A percentile compares a stretch with the other conserved stretches of the same genome.
phyloP scores from a whole-genome alignment of 495 filamentous ascomycete genomes.

The Friedmanniomyces simplex region DNA sequence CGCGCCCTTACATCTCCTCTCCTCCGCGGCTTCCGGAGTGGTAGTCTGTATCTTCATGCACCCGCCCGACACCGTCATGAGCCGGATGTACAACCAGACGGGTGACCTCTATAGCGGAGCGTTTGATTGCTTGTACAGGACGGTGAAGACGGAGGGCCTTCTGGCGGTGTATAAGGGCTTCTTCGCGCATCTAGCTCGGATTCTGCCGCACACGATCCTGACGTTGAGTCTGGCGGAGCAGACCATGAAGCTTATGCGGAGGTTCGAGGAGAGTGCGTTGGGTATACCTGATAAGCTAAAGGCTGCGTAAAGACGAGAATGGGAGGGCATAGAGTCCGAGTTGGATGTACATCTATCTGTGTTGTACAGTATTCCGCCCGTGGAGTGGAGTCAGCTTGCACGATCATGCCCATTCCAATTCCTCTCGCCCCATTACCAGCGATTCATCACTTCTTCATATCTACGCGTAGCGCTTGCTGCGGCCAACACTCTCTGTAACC shows the following conservation, averaged over 20 bases:
- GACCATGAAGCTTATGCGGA: conserved; percentile 82
- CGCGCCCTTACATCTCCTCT: conserved; percentile 75
- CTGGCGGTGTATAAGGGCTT: conserved; percentile 97
- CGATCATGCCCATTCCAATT: no score
- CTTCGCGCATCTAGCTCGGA: conserved; percentile 87
- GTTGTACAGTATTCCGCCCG: no score
- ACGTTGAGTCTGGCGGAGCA: conserved; percentile 92
- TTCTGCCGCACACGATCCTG: conserved; percentile 91
- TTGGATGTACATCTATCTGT: no score
- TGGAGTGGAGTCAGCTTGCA: no score
- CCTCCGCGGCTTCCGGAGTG: conserved; percentile 83
- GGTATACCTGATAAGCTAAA: conserved; percentile 36
- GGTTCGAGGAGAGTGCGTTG: conserved; percentile 60
- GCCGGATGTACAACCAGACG: conserved; percentile 96
- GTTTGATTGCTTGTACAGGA: conserved; percentile 86
- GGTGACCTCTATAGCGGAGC: conserved; percentile 89
- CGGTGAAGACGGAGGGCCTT: conserved; percentile 79
- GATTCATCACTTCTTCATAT: no score
- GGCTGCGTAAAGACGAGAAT: conserved; percentile 5
- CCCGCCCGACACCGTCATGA: conserved; percentile 98
- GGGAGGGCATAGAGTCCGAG: no score
- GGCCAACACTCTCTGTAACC: no score
- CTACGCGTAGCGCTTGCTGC: no score
- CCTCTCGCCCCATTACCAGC: no score
- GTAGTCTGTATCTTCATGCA: conserved; percentile 98